phyloP scores from a whole-genome alignment of 306 rosid genomes.

The Notholithocarpus densiflorus region DNA sequence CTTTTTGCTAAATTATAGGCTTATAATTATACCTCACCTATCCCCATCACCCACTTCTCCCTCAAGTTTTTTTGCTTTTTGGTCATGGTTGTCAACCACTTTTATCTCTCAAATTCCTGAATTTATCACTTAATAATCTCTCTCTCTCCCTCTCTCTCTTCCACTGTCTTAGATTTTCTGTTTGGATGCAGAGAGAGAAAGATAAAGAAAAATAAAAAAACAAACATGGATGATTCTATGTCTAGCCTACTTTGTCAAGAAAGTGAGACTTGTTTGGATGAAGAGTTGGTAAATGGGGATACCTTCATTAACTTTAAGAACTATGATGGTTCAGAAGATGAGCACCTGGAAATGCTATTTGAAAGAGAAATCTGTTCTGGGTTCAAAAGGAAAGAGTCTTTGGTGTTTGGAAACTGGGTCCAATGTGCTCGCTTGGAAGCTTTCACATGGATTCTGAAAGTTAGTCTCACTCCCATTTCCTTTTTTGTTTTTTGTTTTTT shows the following conservation, averaged over 20 bases:
- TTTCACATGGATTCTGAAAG: slow-evolving; percentile 72
- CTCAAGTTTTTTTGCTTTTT: background rate
- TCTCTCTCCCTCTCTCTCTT: background rate
- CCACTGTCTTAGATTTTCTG: slow-evolving; percentile 12
- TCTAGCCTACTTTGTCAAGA: slow-evolving; percentile 49
- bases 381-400: slow-evolving; percentile 38
- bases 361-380: slow-evolving; percentile 49
- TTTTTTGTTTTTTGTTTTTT: slow-evolving; percentile 8
- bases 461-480: slow-evolving; percentile 33
- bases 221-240: slow-evolving; percentile 38
- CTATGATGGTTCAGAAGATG: slow-evolving; percentile 40
- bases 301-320: slow-evolving; percentile 16
- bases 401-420: slow-evolving; percentile 32
- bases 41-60: slow-evolving; percentile 14
- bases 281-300: slow-evolving; percentile 31
- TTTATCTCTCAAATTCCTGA: slow-evolving; percentile 13
- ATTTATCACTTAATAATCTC: background rate
- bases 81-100: slow-evolving; percentile 21
- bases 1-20: slow-evolving; percentile 23
- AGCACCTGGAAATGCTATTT: slow-evolving; percentile 37
- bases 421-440: slow-evolving; percentile 59
- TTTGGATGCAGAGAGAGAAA: background rate
- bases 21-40: slow-evolving; percentile 4
- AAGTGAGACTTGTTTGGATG: slow-evolving; percentile 29
- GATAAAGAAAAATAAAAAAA: background rate